Percentiles rank a stretch among this genome's conserved stretches.
Conservation (phyloP, 2,329 filamentous ascomycete species). For the Alternaria solani region DNA sequence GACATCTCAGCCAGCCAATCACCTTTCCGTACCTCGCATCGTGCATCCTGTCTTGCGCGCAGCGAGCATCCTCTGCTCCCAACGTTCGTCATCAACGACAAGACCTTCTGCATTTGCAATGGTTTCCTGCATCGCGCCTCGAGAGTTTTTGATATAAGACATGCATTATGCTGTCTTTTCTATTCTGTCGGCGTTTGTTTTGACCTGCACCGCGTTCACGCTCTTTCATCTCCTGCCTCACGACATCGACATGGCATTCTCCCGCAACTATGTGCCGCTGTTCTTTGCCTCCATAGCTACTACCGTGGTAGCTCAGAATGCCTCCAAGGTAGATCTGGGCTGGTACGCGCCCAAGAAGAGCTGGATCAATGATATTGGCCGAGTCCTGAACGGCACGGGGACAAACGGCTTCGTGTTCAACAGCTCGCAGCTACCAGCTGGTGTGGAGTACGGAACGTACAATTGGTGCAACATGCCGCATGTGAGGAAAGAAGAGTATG, state of each 20-base stretch:
- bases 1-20: constrained; percentile 22
- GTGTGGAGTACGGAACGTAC: constrained; percentile 67
- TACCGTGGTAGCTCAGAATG: constrained; percentile 21
- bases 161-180: constrained; percentile 35
- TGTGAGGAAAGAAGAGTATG: constrained; percentile 72
- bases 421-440: constrained; percentile 65
- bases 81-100: constrained; percentile 18
- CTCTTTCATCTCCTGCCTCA: constrained; percentile 29
- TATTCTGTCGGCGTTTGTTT: constrained; percentile 21
- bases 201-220: constrained; percentile 28
- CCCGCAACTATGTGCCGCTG: constrained; percentile 25
- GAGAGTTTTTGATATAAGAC: constrained; percentile 20
- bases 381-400: constrained; percentile 66
- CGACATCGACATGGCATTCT: constrained; percentile 33
- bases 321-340: constrained; percentile 31
- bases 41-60: constrained; percentile 22
- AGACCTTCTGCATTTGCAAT: constrained; percentile 33
- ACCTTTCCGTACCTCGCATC: constrained; percentile 16
- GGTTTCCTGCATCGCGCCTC: constrained; percentile 14
- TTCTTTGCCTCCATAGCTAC: constrained; percentile 31
- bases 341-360: constrained; percentile 50
- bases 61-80: constrained; percentile 10
- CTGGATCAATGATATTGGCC: constrained; percentile 68
- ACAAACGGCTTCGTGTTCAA: constrained; percentile 80
- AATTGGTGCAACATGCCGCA: constrained; percentile 93